phyloP scores from a whole-genome alignment of 108 stramenopile species.

The Stephanodiscus triporus region DNA sequence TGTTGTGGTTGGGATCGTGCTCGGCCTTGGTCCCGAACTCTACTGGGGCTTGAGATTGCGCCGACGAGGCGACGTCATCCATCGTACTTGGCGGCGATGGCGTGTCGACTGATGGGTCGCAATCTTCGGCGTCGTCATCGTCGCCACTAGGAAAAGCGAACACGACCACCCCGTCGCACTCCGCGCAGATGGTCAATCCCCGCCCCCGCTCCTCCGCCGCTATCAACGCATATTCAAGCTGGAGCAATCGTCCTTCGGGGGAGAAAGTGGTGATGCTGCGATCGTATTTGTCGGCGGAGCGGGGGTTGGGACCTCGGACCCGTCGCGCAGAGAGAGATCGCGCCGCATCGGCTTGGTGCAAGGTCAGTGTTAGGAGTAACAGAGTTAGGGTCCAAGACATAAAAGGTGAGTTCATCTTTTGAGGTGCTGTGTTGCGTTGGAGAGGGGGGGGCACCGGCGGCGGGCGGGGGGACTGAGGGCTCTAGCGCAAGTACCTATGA shows the following conservation, averaged over 20 bases:
- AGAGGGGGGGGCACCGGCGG: too few species aligned
- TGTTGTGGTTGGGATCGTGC: constrained; percentile 27
- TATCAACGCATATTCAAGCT: constrained; percentile 76
- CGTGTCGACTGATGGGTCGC: constrained; percentile 28
- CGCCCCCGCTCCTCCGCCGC: constrained; percentile 56
- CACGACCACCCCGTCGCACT: constrained; percentile 39
- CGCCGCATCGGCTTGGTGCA: constrained; percentile 26
- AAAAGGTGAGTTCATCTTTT: too few species aligned
- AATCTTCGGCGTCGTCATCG: constrained; percentile 26
- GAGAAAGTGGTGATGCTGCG: constrained; percentile 76
- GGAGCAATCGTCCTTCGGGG: constrained; percentile 64
- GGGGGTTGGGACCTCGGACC: constrained; percentile 24
- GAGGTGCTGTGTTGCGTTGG: too few species aligned
- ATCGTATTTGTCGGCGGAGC: constrained; percentile 56
- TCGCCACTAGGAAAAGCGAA: constrained; percentile 45
- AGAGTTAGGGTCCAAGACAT: constrained; percentile 1
- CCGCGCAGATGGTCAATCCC: constrained; percentile 26
- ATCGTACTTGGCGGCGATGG: constrained; percentile 48
- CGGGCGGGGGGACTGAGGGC: too few species aligned
- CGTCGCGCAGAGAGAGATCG: constrained; percentile 41
- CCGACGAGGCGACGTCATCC: neutral
- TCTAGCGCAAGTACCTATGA: too few species aligned
- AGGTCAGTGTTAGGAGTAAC: constrained; percentile 9
- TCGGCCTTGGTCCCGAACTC: neutral
- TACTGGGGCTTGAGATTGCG: neutral